Percentiles rank a stretch among this genome's conserved stretches.
Evolutionary conservation across 768 basidiomycete genomes (phyloP).

Genomic region (Kwoniella pini): DNA sequence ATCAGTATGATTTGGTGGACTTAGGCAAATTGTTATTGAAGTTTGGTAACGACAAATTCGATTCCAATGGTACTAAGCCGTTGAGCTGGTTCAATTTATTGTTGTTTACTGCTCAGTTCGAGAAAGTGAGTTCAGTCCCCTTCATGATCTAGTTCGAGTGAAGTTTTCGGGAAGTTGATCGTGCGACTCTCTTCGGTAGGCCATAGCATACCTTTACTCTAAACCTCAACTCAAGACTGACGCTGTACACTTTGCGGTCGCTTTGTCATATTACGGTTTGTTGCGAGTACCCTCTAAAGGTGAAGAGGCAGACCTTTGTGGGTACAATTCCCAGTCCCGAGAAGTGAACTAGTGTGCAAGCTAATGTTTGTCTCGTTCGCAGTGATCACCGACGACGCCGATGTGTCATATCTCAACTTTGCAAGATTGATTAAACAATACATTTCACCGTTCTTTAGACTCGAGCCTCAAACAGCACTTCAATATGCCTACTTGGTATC

Average conservation of each 20-base stretch:
- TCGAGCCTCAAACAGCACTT: constrained; percentile 89
- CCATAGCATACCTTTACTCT: constrained; percentile 85
- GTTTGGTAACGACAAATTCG: constrained; percentile 57
- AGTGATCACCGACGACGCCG: constrained; percentile 29
- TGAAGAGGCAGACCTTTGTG: constrained; percentile 70
- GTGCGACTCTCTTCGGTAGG: constrained; percentile 58
- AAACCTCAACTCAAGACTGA: constrained; percentile 84
- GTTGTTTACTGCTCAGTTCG: constrained; percentile 91
- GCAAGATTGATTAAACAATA: constrained; percentile 89
- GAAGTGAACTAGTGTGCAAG: too few species aligned
- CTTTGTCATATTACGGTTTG: constrained; percentile 88
- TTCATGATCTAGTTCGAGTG: neutral
- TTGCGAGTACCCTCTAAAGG: constrained; percentile 77
- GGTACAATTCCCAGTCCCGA: constrained; percentile 9
- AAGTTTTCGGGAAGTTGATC: too few species aligned
- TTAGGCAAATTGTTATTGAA: constrained; percentile 52
- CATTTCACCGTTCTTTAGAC: constrained; percentile 83
- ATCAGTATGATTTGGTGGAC: constrained; percentile 60
- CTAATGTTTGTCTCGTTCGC: constrained; percentile 13
- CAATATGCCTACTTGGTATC: constrained; percentile 91
- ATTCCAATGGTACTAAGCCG: constrained; percentile 62
- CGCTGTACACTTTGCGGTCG: constrained; percentile 90
- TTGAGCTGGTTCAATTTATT: constrained; percentile 63
- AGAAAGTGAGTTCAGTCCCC: constrained; percentile 66
- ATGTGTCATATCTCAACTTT: constrained; percentile 62